These are phyloP conservation scores for Umbilicaria muhlenbergii DNA, from an alignment of 495 filamentous ascomycete genomes.

Conservation along the genomic window DNA sequence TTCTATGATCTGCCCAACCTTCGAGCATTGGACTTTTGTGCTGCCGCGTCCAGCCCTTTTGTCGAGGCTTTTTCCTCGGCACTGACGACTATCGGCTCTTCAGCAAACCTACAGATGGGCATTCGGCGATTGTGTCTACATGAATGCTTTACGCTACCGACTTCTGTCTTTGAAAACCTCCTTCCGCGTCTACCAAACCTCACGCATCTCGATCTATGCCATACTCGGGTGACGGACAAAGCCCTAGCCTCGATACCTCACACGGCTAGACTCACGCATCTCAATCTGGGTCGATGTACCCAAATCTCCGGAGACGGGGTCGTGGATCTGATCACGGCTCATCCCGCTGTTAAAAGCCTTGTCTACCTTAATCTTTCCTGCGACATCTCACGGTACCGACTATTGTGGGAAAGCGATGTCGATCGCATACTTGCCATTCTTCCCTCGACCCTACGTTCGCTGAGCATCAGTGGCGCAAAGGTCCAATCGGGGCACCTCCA, in stretches of 20 bases:
- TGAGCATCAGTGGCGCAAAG: slow-evolving; percentile 64
- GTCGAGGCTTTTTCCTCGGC: slow-evolving; percentile 40
- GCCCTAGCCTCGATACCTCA: slow-evolving; percentile 57
- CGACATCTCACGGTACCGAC: slow-evolving; percentile 57
- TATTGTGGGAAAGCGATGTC: slow-evolving; percentile 51
- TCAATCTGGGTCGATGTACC: slow-evolving; percentile 66
- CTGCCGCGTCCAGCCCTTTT: slow-evolving; percentile 57
- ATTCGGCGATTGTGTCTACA: slow-evolving; percentile 62
- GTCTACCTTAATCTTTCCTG: slow-evolving; percentile 62
- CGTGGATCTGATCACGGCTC: slow-evolving; percentile 56
- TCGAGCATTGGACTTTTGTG: slow-evolving; percentile 64
- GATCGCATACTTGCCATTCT: slow-evolving; percentile 50
- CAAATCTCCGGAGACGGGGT: slow-evolving; percentile 49
- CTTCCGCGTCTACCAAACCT: slow-evolving; percentile 53
- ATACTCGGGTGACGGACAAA: slow-evolving; percentile 60
- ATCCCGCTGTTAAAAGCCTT: slow-evolving; percentile 52
- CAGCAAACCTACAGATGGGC: slow-evolving; percentile 34
- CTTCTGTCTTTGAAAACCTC: slow-evolving; percentile 52
- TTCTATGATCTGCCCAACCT: slow-evolving; percentile 52
- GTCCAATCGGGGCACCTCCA: slow-evolving; percentile 50
- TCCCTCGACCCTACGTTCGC: slow-evolving; percentile 50
- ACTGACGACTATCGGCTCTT: slow-evolving; percentile 22
- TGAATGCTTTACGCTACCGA: slow-evolving; percentile 60
- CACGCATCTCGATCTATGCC: slow-evolving; percentile 68
- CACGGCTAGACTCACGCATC: slow-evolving; percentile 59